A percentile compares a stretch with the other conserved stretches of the same genome.
Evolutionary conservation across 768 basidiomycete genomes (phyloP).

Genomic region (Rubroboletus pulcherrimus): DNA sequence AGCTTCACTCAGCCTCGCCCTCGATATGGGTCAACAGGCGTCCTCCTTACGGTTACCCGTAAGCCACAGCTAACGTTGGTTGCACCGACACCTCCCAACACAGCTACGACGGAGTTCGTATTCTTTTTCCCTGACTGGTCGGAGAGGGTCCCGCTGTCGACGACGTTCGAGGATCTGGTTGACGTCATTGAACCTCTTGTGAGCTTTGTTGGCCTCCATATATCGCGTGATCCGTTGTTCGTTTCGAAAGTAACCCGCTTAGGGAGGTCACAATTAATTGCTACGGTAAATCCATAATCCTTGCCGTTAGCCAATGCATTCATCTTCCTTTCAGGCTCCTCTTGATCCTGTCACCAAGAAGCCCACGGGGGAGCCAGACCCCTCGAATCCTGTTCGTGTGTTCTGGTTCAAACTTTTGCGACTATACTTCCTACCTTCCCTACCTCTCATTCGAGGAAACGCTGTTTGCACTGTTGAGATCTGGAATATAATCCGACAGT

Average conservation of each 20-base stretch:
- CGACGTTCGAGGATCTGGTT: constrained; percentile 62
- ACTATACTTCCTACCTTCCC: constrained; percentile 77
- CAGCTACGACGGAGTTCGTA: constrained; percentile 68
- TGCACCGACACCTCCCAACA: constrained; percentile 80
- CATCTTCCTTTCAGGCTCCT: constrained; percentile 34
- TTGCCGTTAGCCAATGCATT: constrained; percentile 2
- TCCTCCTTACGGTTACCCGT: constrained; percentile 47
- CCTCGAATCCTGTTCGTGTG: constrained; percentile 55
- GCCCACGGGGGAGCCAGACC: constrained; percentile 49
- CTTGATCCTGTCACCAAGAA: constrained; percentile 62
- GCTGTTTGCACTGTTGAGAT: constrained; percentile 88
- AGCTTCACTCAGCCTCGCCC: constrained; percentile 62
- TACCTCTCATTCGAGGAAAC: constrained; percentile 81
- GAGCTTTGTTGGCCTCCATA: constrained; percentile 74
- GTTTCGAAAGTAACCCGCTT: constrained; percentile 78
- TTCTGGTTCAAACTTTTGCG: constrained; percentile 86
- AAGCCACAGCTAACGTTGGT: constrained; percentile 69
- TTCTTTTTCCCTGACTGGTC: constrained; percentile 91
- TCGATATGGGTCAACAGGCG: constrained; percentile 59
- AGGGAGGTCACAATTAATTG: constrained; percentile 60
- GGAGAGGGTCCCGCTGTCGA: constrained; percentile 63
- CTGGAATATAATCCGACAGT: constrained; percentile 84
- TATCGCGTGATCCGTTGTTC: constrained; percentile 74
- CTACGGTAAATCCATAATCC: constrained; percentile 41
- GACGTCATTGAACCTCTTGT: constrained; percentile 77